Evolutionary conservation across 371 early-diverging fungal genomes (phyloP).

Genomic region (Lichtheimia ramosa): DNA sequence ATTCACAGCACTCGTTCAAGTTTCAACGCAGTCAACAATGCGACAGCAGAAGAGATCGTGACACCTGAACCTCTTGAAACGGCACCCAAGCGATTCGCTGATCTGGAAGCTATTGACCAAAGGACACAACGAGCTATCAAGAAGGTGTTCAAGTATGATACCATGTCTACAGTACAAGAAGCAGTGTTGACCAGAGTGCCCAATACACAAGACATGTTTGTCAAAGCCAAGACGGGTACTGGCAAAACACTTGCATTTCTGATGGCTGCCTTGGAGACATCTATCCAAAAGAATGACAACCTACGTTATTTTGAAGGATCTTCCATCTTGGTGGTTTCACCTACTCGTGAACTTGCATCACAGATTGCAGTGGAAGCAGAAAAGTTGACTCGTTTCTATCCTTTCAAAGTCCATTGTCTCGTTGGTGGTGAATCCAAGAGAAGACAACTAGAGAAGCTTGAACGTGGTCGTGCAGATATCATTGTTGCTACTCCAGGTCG

Average conservation of each 20-base stretch:
- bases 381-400: constrained; percentile 61
- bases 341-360: constrained; percentile 96
- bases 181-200: constrained; percentile 76
- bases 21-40: too few species aligned
- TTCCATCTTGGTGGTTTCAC: constrained; percentile 87
- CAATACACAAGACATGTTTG: constrained; percentile 75
- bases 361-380: constrained; percentile 91
- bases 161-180: constrained; percentile 84
- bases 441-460: constrained; percentile 61
- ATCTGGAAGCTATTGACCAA: constrained; percentile 49
- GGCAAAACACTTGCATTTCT: constrained; percentile 97
- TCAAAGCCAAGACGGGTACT: constrained; percentile 97
- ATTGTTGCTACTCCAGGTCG: constrained; percentile 97
- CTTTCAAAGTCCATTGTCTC: constrained; percentile 73
- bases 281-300: constrained; percentile 37
- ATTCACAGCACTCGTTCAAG: too few species aligned
- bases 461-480: constrained; percentile 74
- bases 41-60: neutral
- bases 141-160: constrained; percentile 68
- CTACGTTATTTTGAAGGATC: constrained; percentile 54
- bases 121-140: constrained; percentile 66
- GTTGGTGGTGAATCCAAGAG: constrained; percentile 89
- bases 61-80: neutral
- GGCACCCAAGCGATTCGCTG: constrained; percentile 48
- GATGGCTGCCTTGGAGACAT: constrained; percentile 83